phyloP scores from a whole-genome alignment of 2,329 filamentous ascomycete species.

The Venturia asperata region DNA sequence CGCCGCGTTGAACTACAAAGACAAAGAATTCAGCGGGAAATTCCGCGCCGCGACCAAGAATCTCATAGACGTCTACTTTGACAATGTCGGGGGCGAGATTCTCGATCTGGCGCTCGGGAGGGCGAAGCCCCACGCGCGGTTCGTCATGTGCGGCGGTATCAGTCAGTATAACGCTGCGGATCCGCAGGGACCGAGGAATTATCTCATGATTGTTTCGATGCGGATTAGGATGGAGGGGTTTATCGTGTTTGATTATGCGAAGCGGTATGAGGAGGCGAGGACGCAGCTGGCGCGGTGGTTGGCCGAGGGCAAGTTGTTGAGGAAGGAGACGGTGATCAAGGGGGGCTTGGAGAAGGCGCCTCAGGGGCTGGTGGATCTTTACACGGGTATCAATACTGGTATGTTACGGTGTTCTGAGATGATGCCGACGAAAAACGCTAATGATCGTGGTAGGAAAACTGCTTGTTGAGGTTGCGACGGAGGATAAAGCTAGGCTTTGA shows the following conservation, averaged over 20 bases:
- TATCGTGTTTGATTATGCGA: constrained; percentile 61
- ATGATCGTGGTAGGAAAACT: constrained; percentile 14
- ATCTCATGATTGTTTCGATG: constrained; percentile 47
- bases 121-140: constrained; percentile 56
- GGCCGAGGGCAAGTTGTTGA: constrained; percentile 61
- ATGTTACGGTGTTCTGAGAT: constrained; percentile 21
- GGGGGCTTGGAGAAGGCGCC: constrained; percentile 62
- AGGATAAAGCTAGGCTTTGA: constrained; percentile 16
- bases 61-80: constrained; percentile 63
- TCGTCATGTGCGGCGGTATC: constrained; percentile 66
- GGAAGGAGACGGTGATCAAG: constrained; percentile 62
- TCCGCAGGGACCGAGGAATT: constrained; percentile 51
- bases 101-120: constrained; percentile 57
- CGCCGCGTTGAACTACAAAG: constrained; percentile 63
- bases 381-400: constrained; percentile 63
- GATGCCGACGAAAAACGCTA: not conserved
- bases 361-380: constrained; percentile 56
- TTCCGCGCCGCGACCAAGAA: constrained; percentile 54
- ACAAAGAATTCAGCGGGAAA: constrained; percentile 51
- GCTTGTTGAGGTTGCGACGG: constrained; percentile 19
- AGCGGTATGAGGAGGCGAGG: constrained; percentile 51
- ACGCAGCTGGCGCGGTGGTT: constrained; percentile 60
- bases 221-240: constrained; percentile 61
- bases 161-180: constrained; percentile 57
- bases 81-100: constrained; percentile 68